phyloP scores from a whole-genome alignment of 208 protist species.

The Zelonia costaricensis region DNA sequence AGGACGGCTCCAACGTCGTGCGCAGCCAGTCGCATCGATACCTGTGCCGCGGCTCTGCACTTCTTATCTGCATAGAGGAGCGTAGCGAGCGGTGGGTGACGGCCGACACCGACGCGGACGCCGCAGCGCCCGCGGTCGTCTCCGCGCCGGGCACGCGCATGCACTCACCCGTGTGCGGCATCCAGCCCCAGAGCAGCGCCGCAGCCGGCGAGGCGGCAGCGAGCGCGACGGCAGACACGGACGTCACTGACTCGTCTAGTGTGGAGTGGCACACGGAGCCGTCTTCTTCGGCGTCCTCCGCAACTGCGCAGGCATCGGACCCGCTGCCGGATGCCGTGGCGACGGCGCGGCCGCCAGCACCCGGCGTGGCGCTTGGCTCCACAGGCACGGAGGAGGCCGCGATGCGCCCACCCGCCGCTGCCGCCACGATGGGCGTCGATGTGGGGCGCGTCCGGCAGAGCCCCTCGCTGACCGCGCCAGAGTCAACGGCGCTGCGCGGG shows the following conservation, averaged over 20 bases:
- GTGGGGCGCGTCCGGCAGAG: neutral
- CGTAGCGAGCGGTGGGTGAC: constrained; percentile 18
- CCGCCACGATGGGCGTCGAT: neutral
- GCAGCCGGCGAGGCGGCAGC: neutral
- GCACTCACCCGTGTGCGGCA: neutral
- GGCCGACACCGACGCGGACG: neutral
- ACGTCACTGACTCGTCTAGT: neutral
- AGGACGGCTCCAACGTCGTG: neutral
- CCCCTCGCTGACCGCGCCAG: neutral
- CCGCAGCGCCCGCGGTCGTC: neutral
- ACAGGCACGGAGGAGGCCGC: neutral
- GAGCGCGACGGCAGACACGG: neutral
- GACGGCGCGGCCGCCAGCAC: neutral
- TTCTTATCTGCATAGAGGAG: constrained; percentile 17
- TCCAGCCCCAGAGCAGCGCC: neutral
- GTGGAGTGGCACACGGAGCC: constrained; percentile 1
- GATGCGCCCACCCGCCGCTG: neutral
- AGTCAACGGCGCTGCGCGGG: neutral
- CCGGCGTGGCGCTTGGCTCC: no score
- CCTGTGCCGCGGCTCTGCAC: no score
- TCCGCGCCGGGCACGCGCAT: neutral
- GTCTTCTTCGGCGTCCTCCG: neutral
- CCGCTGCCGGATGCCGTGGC: neutral
- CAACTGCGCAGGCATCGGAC: neutral
- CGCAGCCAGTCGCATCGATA: no score